Percentiles rank a stretch among this genome's conserved stretches.
These are phyloP conservation scores for Ascochyta pisi DNA, from an alignment of 2,329 filamentous ascomycete genomes.

Conservation along the genomic window DNA sequence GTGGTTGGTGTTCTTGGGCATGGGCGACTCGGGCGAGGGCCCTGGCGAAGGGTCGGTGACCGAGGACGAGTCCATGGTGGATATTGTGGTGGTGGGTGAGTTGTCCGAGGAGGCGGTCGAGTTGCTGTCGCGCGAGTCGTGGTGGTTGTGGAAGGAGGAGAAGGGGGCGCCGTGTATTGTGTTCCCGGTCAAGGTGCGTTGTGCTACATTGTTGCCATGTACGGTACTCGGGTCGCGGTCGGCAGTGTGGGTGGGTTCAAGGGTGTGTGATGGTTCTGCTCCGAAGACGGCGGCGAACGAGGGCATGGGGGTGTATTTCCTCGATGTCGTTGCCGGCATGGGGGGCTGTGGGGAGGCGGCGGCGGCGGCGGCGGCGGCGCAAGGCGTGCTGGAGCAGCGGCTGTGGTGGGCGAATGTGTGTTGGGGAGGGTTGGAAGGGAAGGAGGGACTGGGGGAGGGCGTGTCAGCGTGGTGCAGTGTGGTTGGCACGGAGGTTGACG, in stretches of 20 bases:
- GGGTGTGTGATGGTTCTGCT: constrained; percentile 59
- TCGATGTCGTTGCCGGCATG: constrained; percentile 48
- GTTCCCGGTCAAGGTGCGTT: constrained; percentile 46
- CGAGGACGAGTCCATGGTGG: constrained; percentile 89
- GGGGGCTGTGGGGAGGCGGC: constrained; percentile 10
- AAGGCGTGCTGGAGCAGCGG: constrained; percentile 25
- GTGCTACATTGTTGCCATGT: constrained; percentile 43
- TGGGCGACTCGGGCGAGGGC: constrained; percentile 88
- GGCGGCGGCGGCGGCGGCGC: constrained; percentile 26
- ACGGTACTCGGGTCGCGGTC: constrained; percentile 21
- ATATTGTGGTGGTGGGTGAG: constrained; percentile 92
- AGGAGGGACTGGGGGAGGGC: constrained; percentile 42
- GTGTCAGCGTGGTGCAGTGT: constrained; percentile 44
- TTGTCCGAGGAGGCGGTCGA: constrained; percentile 90
- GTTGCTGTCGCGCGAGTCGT: constrained; percentile 78
- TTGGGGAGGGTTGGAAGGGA: constrained; percentile 40
- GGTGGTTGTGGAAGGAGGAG: constrained; percentile 61
- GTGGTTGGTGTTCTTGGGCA: constrained; percentile 73
- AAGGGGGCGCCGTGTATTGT: constrained; percentile 43
- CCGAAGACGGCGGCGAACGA: constrained; percentile 79
- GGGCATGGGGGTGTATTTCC: constrained; percentile 62
- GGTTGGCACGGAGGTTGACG: constrained; percentile 13
- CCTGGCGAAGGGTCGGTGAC: constrained; percentile 87
- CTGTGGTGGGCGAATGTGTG: constrained; percentile 23
- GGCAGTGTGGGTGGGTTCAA: constrained; percentile 56